These are phyloP conservation scores for Protomyces inouyei DNA, from an alignment of 1,139 yeast genomes.

Conservation along the genomic window DNA sequence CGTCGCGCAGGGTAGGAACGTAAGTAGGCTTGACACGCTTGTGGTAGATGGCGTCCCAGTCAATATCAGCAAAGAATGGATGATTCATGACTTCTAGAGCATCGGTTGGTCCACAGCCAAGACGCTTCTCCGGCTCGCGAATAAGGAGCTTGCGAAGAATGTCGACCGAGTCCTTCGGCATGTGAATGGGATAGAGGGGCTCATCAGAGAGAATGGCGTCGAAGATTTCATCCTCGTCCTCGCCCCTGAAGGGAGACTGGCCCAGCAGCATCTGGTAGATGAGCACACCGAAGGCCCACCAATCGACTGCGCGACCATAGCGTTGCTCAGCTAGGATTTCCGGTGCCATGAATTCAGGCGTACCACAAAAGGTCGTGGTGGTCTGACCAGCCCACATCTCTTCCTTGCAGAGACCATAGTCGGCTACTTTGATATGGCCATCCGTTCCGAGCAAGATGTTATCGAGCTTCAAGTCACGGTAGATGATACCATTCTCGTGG, in stretches of 20 bases:
- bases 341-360: conserved; percentile 99
- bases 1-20: conserved; percentile 72
- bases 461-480: conserved; percentile 93
- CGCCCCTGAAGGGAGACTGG: conserved; percentile 96
- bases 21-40: conserved; percentile 65
- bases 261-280: conserved; percentile 93
- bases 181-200: conserved; percentile 94
- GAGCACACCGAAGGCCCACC: conserved; percentile 99
- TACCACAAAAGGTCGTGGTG: conserved; percentile 96
- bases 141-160: conserved; percentile 84
- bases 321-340: conserved; percentile 89
- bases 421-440: conserved; percentile 97
- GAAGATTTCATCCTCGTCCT: conserved; percentile 96
- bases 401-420: conserved; percentile 94
- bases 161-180: conserved; percentile 96
- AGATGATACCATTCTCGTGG: conserved; percentile 93
- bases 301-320: conserved; percentile 90
- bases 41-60: conserved; percentile 77
- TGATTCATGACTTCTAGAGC: conserved; percentile 94
- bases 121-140: conserved; percentile 75
- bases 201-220: conserved; percentile 97
- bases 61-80: conserved; percentile 82
- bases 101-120: conserved; percentile 83
- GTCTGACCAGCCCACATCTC: conserved; percentile 89
- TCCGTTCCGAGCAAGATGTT: conserved; percentile 79